Base-by-base conservation (phyloP, 176 grass and related monocot species). In the Oryza glaberrima region DNA sequence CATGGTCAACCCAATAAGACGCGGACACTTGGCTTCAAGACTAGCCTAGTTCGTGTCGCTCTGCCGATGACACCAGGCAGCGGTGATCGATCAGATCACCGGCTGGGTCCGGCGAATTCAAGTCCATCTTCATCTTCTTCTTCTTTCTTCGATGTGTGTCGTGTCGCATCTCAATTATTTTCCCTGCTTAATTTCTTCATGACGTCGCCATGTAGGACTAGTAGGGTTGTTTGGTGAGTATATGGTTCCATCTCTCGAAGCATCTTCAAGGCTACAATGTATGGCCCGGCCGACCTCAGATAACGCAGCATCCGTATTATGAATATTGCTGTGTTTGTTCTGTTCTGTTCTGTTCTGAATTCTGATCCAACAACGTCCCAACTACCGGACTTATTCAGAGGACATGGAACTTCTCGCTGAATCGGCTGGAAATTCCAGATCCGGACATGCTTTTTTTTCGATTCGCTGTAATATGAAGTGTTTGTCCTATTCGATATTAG, bases 41-140 rank as follows among this genome's bases (percentile, higher is more conserved):
- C 23, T 30, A 38, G 48, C 17, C 23, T 16, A 52, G 76, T 69
- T 60, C 63, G 47, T 73, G 69, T 73, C 87, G 47, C 76, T 38
- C 43, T 63, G 67, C 67, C 63, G 75, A 7, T 36, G 16, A 1
- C 28, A 28, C 9, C 35, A 67, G 34, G 34, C 34, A 35, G 3
- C 0, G 70, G 56, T 72, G 52, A 32, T 10, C 56, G 28, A 28
- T 28, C 28, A 61, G 52, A 32, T 10, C 56, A 61, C 56, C 20
- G 52, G 7, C 20, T 61, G 52, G 17, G 52, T 58, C 51, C 45
- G n/a, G 4, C 63, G 70, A 70, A 49, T 75, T 70, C 49, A 6
- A 9, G 1, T 61, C 38, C 82, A 2, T 15, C 30, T 89, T 89
- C 30, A 85, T 84, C 61, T 70, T 48, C 28, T 28, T 28, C 28